Conservation (phyloP, 2,329 filamentous ascomycete genomes). For the Ambrosiella xylebori region DNA sequence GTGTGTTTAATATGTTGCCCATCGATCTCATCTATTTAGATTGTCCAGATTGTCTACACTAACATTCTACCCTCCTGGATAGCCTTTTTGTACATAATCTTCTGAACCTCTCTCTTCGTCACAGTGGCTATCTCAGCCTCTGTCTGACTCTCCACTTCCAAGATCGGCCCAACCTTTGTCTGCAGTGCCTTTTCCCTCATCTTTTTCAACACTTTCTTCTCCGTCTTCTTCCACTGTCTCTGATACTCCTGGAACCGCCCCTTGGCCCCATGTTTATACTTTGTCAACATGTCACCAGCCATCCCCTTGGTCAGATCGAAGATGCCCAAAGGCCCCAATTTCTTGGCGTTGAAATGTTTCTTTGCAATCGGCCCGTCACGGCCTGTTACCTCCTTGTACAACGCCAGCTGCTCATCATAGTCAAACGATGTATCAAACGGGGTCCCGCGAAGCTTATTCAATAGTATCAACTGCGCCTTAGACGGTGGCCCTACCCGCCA, state of each 20-base stretch:
- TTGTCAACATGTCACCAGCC: slow-evolving; percentile 82
- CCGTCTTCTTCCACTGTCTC: slow-evolving; percentile 32
- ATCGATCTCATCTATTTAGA: too few relatives aligned
- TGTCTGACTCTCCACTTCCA: background rate
- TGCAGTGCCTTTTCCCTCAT: background rate
- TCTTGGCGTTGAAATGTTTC: background rate
- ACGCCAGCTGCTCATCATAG: slow-evolving; percentile 26
- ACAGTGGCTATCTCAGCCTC: background rate
- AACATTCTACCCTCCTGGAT: too few relatives aligned
- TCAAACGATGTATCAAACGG: slow-evolving; percentile 13
- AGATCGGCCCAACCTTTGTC: background rate
- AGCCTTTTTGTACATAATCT: background rate
- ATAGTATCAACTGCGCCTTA: slow-evolving; percentile 45
- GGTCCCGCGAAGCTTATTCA: slow-evolving; percentile 47
- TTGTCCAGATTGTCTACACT: too few relatives aligned
- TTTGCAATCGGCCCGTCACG: background rate
- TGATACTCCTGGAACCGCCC: slow-evolving; percentile 40
- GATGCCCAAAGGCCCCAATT: slow-evolving; percentile 30
- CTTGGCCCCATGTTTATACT: slow-evolving; percentile 66
- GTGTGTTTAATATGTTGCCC: too few relatives aligned
- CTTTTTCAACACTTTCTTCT: slow-evolving; percentile 14
- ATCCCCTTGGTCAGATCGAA: slow-evolving; percentile 57
- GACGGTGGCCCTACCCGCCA: slow-evolving; percentile 58
- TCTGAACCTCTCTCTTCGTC: background rate
- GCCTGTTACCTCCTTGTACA: background rate